Percentiles rank a stretch among this genome's conserved stretches.
Evolutionary conservation across 1,284 basidiomycete genomes (phyloP).

Genomic region (Rhodotorula sp.): DNA sequence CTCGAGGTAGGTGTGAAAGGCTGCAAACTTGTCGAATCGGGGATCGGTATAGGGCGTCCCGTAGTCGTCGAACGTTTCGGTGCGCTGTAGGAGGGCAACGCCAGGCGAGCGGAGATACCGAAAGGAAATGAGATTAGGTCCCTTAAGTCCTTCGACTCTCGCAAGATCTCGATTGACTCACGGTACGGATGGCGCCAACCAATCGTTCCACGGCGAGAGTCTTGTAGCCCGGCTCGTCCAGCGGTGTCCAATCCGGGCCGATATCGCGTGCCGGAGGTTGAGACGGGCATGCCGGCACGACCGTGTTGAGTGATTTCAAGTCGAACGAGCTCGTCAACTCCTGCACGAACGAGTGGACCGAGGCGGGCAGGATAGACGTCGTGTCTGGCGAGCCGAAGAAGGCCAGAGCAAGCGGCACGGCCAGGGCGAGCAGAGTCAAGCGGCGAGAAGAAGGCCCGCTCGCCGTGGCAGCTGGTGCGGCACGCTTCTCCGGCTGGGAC

Average conservation of each 20-base stretch:
- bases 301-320: neutral
- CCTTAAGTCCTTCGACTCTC: neutral
- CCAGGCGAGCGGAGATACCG: neutral
- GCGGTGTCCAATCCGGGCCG: slow-evolving; percentile 29
- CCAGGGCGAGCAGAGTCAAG: too few relatives aligned
- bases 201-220: slow-evolving; percentile 23
- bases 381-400: too few relatives aligned
- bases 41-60: slow-evolving; percentile 48
- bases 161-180: neutral
- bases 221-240: slow-evolving; percentile 24
- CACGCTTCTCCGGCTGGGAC: too few relatives aligned
- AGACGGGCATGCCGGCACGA: slow-evolving; percentile 15
- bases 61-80: slow-evolving; percentile 53
- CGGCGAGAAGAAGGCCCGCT: too few relatives aligned
- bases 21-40: slow-evolving; percentile 49
- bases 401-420: too few relatives aligned
- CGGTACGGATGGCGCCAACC: slow-evolving; percentile 27
- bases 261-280: slow-evolving; percentile 23
- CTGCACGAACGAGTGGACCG: neutral
- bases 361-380: neutral
- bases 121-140: too few relatives aligned
- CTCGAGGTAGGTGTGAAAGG: slow-evolving; percentile 51
- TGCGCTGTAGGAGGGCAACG: slow-evolving; percentile 31
- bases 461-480: too few relatives aligned
- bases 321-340: neutral